Evolutionary conservation across 2,329 filamentous ascomycete genomes (phyloP).

Genomic region (Elsinoe fawcettii): DNA sequence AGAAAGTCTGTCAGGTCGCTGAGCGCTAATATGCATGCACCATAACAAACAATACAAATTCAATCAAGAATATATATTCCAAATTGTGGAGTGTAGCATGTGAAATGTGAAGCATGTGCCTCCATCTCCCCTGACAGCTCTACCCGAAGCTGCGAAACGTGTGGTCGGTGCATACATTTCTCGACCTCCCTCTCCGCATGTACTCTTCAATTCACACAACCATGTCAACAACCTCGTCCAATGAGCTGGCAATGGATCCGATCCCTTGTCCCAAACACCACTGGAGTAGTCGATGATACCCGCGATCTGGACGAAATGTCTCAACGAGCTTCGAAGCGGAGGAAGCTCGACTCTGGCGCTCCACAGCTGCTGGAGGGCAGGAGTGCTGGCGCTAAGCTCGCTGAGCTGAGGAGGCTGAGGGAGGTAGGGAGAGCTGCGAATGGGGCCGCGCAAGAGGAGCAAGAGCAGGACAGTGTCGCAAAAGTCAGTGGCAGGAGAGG

Average conservation of each 20-base stretch:
- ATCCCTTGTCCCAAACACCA: neutral
- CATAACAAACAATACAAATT: too few species aligned
- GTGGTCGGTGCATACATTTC: neutral
- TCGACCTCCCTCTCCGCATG: neutral
- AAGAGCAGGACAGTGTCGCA: neutral
- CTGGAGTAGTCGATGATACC: neutral
- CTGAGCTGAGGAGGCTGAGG: neutral
- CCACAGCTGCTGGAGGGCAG: neutral
- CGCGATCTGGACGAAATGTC: neutral
- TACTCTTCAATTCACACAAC: neutral
- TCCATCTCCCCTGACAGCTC: neutral
- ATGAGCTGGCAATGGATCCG: conserved; percentile 9
- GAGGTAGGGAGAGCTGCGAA: neutral
- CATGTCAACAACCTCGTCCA: neutral
- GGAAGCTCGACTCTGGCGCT: conserved; percentile 7
- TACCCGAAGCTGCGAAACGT: neutral
- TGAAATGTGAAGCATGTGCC: neutral
- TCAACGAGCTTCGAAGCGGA: conserved; percentile 12
- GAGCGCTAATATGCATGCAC: neutral
- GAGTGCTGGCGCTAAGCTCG: conserved; percentile 7
- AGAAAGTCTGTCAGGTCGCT: neutral
- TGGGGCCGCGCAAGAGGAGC: neutral
- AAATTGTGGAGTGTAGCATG: neutral
- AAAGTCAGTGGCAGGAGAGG: neutral
- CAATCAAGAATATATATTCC: too few species aligned